A percentile compares a stretch with the other conserved stretches of the same genome.
Conservation (phyloP, 495 filamentous ascomycete genomes). For the Trichoderma reesei region DNA sequence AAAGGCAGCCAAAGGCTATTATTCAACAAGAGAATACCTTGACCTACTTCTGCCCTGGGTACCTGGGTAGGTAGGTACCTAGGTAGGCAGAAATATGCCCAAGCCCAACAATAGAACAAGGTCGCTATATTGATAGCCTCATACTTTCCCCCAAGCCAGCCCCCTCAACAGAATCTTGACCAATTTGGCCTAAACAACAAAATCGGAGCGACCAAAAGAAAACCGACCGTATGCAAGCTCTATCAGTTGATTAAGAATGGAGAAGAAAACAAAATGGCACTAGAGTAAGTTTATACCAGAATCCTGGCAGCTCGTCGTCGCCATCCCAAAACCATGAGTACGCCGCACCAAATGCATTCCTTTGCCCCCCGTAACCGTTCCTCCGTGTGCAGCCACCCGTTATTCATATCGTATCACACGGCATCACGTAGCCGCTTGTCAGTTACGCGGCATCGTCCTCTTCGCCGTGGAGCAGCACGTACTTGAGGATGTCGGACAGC, state of each 20-base stretch:
- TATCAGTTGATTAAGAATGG: background rate
- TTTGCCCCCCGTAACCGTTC: background rate
- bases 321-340: background rate
- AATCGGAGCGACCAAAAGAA: background rate
- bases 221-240: background rate
- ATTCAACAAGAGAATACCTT: too few species aligned
- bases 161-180: too few species aligned
- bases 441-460: slow-evolving; percentile 39
- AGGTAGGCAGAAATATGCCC: background rate
- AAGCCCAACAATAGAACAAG: too few species aligned
- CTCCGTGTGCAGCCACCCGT: background rate
- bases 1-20: too few species aligned
- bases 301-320: background rate
- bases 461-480: slow-evolving; percentile 83
- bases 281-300: background rate
- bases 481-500: slow-evolving; percentile 92
- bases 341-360: slow-evolving; percentile 3
- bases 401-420: background rate
- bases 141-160: too few species aligned
- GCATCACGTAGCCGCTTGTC: slow-evolving; percentile 12
- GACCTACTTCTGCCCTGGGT: too few species aligned
- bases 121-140: too few species aligned
- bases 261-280: background rate
- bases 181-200: background rate
- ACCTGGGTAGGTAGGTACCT: background rate